These are phyloP conservation scores for Trametopsis cervina DNA, from an alignment of 768 basidiomycete species.

Conservation along the genomic window DNA sequence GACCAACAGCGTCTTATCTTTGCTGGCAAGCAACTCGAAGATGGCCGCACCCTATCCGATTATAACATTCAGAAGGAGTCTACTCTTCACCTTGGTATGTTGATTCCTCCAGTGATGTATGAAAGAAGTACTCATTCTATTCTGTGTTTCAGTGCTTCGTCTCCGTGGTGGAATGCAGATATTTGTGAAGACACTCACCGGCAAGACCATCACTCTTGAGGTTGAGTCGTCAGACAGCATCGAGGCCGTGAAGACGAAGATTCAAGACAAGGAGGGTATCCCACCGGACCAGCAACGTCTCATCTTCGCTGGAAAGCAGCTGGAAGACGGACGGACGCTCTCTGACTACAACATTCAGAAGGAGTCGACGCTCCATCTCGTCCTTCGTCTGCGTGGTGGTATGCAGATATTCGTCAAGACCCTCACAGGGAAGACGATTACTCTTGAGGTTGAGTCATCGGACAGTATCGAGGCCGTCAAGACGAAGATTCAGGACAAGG, in stretches of 20 bases:
- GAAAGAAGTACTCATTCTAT: neutral
- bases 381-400: conserved; percentile 81
- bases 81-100: conserved; percentile 63
- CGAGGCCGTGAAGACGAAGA: conserved; percentile 87
- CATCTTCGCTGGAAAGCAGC: conserved; percentile 89
- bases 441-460: conserved; percentile 86
- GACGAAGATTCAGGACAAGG: conserved; percentile 77
- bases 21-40: conserved; percentile 92
- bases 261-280: conserved; percentile 89
- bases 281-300: conserved; percentile 87
- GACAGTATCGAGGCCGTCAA: conserved; percentile 93
- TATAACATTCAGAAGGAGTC: conserved; percentile 97
- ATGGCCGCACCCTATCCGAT: conserved; percentile 84
- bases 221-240: conserved; percentile 85
- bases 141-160: conserved; percentile 50
- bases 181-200: conserved; percentile 77
- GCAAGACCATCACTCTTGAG: conserved; percentile 90
- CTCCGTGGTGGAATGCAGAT: conserved; percentile 91
- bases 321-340: conserved; percentile 86
- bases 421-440: conserved; percentile 87
- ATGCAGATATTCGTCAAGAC: conserved; percentile 93
- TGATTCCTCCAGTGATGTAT: conserved; percentile 2
- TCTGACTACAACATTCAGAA: conserved; percentile 92
- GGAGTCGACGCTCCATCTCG: conserved; percentile 77
- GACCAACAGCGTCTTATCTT: conserved; percentile 96